Evolutionary conservation across 768 basidiomycete genomes (phyloP), one percentile per base, ranked within the genome.

Genomic region (Suillus bovinus): DNA sequence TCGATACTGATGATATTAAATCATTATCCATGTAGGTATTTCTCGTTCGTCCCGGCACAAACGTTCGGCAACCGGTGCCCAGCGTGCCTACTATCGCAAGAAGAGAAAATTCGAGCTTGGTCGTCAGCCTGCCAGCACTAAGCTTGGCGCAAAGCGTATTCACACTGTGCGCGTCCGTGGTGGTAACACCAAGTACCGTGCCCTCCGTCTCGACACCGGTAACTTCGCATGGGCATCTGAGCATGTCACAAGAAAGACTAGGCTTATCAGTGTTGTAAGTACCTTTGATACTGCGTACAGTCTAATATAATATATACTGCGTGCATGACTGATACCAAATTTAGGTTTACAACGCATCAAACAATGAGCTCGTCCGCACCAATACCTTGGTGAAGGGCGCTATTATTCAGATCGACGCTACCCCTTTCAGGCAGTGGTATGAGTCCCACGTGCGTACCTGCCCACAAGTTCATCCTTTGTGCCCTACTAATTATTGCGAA

Each of bases 41-140:
- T 92, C 96, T 74, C 91, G 96, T 72, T 87, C 94, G 67, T 96
- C 95, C 72, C 86, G 96, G 77, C 94, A 99, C 86, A 99, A 99
- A 82, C 94, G 96, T 76, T 91, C 94, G 69, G 90, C 86, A 71
- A 89, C 94, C 55, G 96, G 93, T 72, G 93, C 91, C 63, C 91
- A 94, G 80, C 90, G 91, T 71, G 88, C 94, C 71, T 88, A 91
- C 82, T 96, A 95, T 83, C 94, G 96, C 85, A 99, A 99, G 87
- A 99, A 99, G 93, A 89, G 97, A 90, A 98, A 99, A 84, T 99
- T 99, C 81, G 97, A 99, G 86, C 89, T 98, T 72, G 97, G 96
- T 76, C 94, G 97, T 76, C 97, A 99, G 77, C 83, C 97, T 62
- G 97, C 97, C 69, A 94, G 82, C 86, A 99, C 97, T 75, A 98